Conservation (phyloP, 352 stramenopile genomes). For the Globisporangium radiosum region DNA sequence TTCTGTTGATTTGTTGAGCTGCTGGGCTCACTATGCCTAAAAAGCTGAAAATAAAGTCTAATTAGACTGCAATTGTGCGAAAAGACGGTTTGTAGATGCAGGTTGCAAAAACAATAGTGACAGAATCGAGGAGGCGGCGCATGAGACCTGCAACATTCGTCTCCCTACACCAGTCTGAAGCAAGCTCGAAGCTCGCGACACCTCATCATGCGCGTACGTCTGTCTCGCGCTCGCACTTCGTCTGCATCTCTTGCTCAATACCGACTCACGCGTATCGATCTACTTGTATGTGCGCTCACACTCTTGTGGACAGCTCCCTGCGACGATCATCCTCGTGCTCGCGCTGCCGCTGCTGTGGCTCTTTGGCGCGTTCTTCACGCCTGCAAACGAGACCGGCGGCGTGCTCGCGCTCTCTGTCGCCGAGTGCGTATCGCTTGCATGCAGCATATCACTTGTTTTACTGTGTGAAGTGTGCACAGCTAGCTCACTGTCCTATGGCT, state of each 20-base stretch:
- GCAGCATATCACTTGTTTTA: neutral
- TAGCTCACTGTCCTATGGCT: neutral
- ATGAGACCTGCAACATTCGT: neutral
- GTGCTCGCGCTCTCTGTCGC: conserved; percentile 73
- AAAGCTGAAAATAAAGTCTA: neutral
- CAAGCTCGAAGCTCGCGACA: neutral
- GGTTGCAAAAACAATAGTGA: neutral
- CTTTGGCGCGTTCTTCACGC: conserved; percentile 67
- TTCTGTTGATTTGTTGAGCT: neutral
- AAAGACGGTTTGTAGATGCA: neutral
- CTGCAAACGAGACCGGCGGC: conserved; percentile 52
- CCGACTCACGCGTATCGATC: neutral
- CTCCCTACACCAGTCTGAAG: neutral
- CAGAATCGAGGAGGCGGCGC: neutral
- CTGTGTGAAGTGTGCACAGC: neutral
- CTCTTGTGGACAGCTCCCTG: conserved; percentile 40
- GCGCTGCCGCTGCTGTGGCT: conserved; percentile 63
- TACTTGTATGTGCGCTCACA: neutral
- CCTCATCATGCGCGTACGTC: neutral
- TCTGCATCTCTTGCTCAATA: too few relatives aligned
- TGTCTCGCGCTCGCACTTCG: neutral
- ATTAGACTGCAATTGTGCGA: neutral
- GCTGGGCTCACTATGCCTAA: neutral
- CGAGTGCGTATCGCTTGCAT: conserved; percentile 36
- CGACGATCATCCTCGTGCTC: conserved; percentile 57